Conservation (phyloP, 1,139 yeast genomes). For the Candida pseudocylindracea region DNA sequence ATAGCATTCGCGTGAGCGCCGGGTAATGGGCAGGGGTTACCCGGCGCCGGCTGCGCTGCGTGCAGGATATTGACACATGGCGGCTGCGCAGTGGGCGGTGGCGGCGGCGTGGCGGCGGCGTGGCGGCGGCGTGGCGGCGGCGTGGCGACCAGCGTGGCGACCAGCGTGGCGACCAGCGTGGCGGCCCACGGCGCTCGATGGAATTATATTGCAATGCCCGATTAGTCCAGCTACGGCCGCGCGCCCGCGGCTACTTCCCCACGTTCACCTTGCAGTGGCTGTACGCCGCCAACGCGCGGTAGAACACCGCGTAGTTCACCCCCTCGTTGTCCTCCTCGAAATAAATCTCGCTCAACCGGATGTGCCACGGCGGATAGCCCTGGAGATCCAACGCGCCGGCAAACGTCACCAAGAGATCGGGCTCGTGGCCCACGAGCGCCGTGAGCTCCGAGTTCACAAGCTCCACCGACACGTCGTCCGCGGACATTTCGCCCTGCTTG, state of each 20-base stretch:
- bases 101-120: too few relatives aligned
- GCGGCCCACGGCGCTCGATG: too few relatives aligned
- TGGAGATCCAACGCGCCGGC: constrained; percentile 76
- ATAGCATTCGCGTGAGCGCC: too few relatives aligned
- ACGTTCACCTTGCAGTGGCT: constrained; percentile 69
- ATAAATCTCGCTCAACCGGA: constrained; percentile 71
- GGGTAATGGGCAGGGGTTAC: too few relatives aligned
- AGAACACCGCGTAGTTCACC: constrained; percentile 68
- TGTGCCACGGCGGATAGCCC: constrained; percentile 98
- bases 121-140: too few relatives aligned
- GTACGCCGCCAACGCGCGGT: constrained; percentile 62
- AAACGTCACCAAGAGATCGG: constrained; percentile 67
- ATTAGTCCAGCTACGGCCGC: background rate
- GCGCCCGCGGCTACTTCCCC: constrained; percentile 29
- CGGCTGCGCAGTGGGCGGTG: too few relatives aligned
- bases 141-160: too few relatives aligned
- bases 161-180: too few relatives aligned
- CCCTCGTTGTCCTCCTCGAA: constrained; percentile 73
- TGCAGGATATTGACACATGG: too few relatives aligned
- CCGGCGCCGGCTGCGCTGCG: too few relatives aligned
- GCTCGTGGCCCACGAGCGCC: constrained; percentile 71
- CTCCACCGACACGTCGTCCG: constrained; percentile 49
- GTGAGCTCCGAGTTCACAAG: constrained; percentile 55
- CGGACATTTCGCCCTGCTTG: constrained; percentile 31
- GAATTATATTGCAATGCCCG: too few relatives aligned